These are phyloP conservation scores for Metschnikowia baotianmanensis DNA, from an alignment of 805 yeast species.

Conservation along the genomic window DNA sequence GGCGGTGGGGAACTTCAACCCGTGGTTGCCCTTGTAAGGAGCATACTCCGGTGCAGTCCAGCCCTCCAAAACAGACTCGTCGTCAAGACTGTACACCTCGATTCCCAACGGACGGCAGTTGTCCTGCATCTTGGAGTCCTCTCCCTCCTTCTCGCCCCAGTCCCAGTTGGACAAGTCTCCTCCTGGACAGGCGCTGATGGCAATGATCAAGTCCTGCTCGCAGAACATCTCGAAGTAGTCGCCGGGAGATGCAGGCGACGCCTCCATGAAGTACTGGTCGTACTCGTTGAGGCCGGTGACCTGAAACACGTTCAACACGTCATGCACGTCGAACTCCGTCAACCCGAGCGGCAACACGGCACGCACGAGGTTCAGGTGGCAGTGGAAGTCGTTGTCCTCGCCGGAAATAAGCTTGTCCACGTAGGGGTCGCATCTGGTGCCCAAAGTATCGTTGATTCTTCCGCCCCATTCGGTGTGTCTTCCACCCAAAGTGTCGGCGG, in stretches of 20 bases:
- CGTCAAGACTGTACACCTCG: conserved; percentile 56
- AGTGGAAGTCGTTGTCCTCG: conserved; percentile 63
- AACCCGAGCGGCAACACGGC: conserved; percentile 60
- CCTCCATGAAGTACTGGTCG: conserved; percentile 69
- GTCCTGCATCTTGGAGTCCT: conserved; percentile 51
- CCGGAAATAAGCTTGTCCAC: conserved; percentile 63
- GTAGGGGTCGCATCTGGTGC: conserved; percentile 69
- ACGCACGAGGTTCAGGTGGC: conserved; percentile 62
- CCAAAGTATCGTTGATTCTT: conserved; percentile 61
- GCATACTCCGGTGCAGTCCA: conserved; percentile 56
- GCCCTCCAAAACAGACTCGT: conserved; percentile 41
- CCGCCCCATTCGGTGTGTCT: conserved; percentile 67
- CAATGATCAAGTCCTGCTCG: conserved; percentile 61
- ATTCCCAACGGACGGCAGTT: conserved; percentile 63
- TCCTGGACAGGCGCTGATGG: conserved; percentile 68
- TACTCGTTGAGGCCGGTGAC: conserved; percentile 64
- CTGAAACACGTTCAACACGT: conserved; percentile 67
- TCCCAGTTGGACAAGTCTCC: conserved; percentile 69
- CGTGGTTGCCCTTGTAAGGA: conserved; percentile 58
- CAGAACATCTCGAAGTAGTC: conserved; percentile 69
- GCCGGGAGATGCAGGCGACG: conserved; percentile 58
- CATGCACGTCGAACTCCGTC: conserved; percentile 66
- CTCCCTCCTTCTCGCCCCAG: conserved; percentile 59
- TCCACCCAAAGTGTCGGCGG: conserved; percentile 54
- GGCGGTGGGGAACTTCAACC: conserved; percentile 37